Evolutionary conservation across 2,329 filamentous ascomycete genomes (phyloP).

Genomic region (Arthrobotrys musiformis): DNA sequence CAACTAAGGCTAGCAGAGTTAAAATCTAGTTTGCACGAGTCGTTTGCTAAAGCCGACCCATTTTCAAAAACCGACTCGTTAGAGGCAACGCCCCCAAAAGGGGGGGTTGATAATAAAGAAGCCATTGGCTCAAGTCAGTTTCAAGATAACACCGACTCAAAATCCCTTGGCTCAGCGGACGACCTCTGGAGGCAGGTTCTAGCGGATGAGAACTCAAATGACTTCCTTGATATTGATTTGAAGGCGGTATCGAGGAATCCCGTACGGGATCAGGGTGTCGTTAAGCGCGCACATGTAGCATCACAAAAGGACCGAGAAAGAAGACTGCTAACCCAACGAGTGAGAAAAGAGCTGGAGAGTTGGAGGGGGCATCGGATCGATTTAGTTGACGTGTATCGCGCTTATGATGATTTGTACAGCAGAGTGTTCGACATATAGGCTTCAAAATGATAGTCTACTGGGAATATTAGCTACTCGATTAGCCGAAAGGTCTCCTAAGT

Average conservation of each 20-base stretch:
- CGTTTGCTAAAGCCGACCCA: not conserved
- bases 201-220: not conserved
- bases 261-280: not conserved
- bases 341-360: slow-evolving; percentile 26
- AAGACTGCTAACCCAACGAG: not conserved
- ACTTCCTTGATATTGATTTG: not conserved
- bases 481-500: no score
- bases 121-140: no score
- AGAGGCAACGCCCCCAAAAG: not conserved
- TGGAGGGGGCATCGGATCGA: slow-evolving; percentile 35
- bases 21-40: slow-evolving; percentile 28
- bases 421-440: slow-evolving; percentile 41
- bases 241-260: not conserved
- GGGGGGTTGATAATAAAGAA: not conserved
- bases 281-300: not conserved
- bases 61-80: not conserved
- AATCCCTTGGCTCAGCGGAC: not conserved
- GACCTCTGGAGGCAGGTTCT: slow-evolving; percentile 3
- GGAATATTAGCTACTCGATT: no score
- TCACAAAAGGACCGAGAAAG: not conserved
- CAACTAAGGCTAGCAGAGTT: slow-evolving; percentile 38
- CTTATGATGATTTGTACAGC: slow-evolving; percentile 28
- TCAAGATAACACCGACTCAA: not conserved
- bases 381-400: slow-evolving; percentile 26
- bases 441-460: not conserved